phyloP scores from a whole-genome alignment of 148 eudicot species.

The Agrostemma githago region DNA sequence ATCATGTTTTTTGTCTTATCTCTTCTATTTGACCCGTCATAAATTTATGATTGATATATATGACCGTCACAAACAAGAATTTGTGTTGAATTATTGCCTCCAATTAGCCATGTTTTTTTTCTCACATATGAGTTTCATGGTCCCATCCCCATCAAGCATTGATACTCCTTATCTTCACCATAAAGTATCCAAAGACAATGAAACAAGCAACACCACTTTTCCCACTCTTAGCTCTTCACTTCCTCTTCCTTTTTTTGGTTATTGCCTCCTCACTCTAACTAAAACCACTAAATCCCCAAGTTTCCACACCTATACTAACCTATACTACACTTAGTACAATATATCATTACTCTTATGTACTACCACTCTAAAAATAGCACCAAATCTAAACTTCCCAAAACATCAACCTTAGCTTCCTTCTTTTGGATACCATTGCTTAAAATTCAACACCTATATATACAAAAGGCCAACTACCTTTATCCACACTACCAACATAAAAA shows the following conservation, averaged over 20 bases:
- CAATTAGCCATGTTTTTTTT: neutral
- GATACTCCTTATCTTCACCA: constrained; percentile 12
- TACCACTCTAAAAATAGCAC: constrained; percentile 7
- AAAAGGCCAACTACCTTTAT: neutral
- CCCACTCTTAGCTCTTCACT: neutral
- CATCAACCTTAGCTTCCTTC: neutral
- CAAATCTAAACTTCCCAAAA: neutral
- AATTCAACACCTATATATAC: too few species aligned
- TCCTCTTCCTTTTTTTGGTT: neutral
- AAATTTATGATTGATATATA: too few species aligned
- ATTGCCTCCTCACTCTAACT: neutral
- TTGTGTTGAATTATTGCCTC: neutral
- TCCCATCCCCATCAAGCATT: neutral
- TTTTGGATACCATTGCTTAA: neutral
- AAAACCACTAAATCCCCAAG: neutral
- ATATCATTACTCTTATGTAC: neutral
- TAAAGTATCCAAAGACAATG: constrained; percentile 10
- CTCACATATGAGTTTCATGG: neutral
- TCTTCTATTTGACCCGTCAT: too few species aligned
- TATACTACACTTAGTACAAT: too few species aligned
- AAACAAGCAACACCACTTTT: constrained; percentile 8
- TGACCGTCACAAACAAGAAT: too few species aligned
- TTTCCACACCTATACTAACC: neutral
- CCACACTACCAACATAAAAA: neutral
- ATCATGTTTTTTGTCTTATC: too few species aligned